These are phyloP conservation scores for Penicillium waksmanii DNA, from an alignment of 495 filamentous ascomycete species.

Conservation along the genomic window DNA sequence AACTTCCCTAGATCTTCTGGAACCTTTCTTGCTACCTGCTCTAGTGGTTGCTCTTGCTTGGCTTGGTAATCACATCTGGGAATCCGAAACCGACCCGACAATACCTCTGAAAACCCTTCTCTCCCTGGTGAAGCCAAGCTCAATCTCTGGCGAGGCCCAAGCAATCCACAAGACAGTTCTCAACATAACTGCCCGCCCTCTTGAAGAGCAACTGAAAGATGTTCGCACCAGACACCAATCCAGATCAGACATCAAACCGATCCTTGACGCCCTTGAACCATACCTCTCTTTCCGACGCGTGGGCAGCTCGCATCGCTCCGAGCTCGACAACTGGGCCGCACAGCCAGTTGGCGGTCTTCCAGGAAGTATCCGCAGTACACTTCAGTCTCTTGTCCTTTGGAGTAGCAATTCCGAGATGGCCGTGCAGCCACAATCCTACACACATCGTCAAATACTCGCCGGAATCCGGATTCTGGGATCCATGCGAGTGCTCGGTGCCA, in stretches of 20 bases:
- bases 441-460: constrained; percentile 72
- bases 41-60: constrained; percentile 79
- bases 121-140: constrained; percentile 73
- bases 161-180: constrained; percentile 82
- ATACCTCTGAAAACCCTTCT: constrained; percentile 71
- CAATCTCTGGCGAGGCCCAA: constrained; percentile 78
- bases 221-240: constrained; percentile 70
- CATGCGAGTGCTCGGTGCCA: constrained; percentile 56
- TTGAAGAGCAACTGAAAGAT: constrained; percentile 75
- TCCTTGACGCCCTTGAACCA: constrained; percentile 70
- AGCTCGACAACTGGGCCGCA: constrained; percentile 76
- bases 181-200: constrained; percentile 74
- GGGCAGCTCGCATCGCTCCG: constrained; percentile 65
- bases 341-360: constrained; percentile 62
- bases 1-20: constrained; percentile 68
- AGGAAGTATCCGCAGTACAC: constrained; percentile 63
- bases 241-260: constrained; percentile 69
- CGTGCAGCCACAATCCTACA: constrained; percentile 74
- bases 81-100: constrained; percentile 61
- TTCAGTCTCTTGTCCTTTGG: constrained; percentile 76
- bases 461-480: constrained; percentile 74
- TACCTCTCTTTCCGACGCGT: constrained; percentile 69
- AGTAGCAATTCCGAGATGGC: constrained; percentile 63
- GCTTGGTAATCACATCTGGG: constrained; percentile 83
- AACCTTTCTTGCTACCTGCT: constrained; percentile 87